Evolutionary conservation across 2,329 filamentous ascomycete genomes (phyloP), one percentile per base, ranked within the genome.

Genomic region (Saccharata proteae): DNA sequence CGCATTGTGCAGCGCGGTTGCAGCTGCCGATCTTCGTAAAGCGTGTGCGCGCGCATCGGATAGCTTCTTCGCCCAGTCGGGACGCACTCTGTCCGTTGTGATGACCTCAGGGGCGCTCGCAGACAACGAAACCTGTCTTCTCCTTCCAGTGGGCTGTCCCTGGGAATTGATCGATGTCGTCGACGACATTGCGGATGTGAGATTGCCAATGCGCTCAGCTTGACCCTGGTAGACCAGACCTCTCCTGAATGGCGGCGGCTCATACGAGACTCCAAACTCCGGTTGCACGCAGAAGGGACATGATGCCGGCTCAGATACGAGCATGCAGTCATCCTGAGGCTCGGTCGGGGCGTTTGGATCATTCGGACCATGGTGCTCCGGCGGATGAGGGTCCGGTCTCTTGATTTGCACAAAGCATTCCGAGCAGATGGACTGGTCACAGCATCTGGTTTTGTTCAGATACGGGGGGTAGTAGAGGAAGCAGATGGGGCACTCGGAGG

Each of bases 361-460:
- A 27, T 35, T 30, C 12, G 42, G 39, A 35, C 58, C 56, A 26
- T 69, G 69, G 48, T 90, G 82, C 51, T 93, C 83, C 2, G 84
- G 83, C 22, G 85, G 74, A 52, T 94, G 83, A 7, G 85, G 86
- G 41, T 98, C 88, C 4, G 85, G 77, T 24, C 90, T 74, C 54
- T 94, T 96, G 52, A 98, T 98, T 55, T 98, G 90, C 4, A 98
- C 90, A 48, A 98, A 98, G 55, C 90, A 98, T 59, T 98, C 90
- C 24, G 86, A 96, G 59, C 90, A 98, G 40, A 98, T 96, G 5
- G 81, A 69, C 52, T 98, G 90, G 46, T 93, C 85, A 55, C 90
- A 98, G 52, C 90, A 98, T 42, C 90, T 70, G 1, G 90, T 98
- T 42, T 77, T 80, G 58, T 98, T 98, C 17, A 98, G 67, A 49